Base-by-base conservation (phyloP, 83 land plant species). In the Thuja plicata region DNA sequence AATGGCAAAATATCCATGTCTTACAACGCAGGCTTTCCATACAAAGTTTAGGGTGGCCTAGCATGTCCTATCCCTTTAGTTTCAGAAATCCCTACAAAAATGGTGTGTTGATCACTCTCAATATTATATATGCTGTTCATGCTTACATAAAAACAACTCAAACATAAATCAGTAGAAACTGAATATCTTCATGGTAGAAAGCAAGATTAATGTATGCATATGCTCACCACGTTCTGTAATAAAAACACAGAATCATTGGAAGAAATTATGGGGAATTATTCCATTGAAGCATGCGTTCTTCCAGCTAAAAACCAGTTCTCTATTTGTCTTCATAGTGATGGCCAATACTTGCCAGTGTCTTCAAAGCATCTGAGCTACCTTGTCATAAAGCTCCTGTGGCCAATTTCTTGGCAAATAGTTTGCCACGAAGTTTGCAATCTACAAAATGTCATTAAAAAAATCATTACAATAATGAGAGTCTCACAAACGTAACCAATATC, bases 321-420 rank as follows among this genome's bases (percentile, higher is more conserved):
- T 10, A 71, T 12, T 15, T 0, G 9, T 77, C 17, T 77, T 37
- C 37, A 12, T 77, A 35, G 8, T 34, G 19, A 77, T 37, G 19
- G 19, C 41, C 40, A 34, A 37, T 17, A 19, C 80, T 77, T 77
- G 80, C 11, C 32, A 87, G 74, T 40, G 87, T 52, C 45, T 38
- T 95, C 93, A 96, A 78, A 95, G 88, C 93, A 92, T 96, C 85
- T 90, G 94, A n/a, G 99, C 97, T 89, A 97, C 95, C 93, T 92
- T 94, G 21, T 95, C 98, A 83, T 95, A 96, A 77, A 97, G 82
- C 88, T 97, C 99, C 27, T 94, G 97, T 37, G 99, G 99, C 94
- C 97, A 94, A 46, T 94, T 95, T 80, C 94, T 90, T 37, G 92
- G 93, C 90, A 95, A 89, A 45, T 92, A 88, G 88, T 95, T 96